These are phyloP conservation scores for Kregervanrija delftensis DNA, from an alignment of 805 yeast genomes.

Conservation along the genomic window DNA sequence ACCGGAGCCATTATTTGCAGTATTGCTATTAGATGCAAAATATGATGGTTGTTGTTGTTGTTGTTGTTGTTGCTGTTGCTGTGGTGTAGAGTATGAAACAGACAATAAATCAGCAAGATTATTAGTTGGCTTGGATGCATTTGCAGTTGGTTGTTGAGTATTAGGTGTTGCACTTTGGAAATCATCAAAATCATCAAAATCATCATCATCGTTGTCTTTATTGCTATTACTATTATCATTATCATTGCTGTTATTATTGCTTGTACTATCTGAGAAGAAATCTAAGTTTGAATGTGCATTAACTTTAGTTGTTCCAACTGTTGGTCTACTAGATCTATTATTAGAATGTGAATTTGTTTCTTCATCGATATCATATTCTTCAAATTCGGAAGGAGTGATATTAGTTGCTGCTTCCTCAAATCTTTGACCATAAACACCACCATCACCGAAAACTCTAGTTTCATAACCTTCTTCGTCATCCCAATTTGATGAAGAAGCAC, in stretches of 20 bases:
- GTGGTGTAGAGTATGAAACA: conserved; percentile 21
- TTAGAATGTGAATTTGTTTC: conserved; percentile 18
- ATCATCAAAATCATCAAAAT: conserved; percentile 68
- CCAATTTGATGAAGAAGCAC: conserved; percentile 32
- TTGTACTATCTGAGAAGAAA: conserved; percentile 26
- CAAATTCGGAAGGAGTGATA: conserved; percentile 35
- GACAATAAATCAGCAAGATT: conserved; percentile 29
- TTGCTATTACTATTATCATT: conserved; percentile 10
- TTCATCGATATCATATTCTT: conserved; percentile 52
- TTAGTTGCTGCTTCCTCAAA: conserved; percentile 50
- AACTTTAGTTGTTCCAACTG: conserved; percentile 33
- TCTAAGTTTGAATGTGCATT: conserved; percentile 40
- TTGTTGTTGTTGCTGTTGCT: conserved; percentile 15
- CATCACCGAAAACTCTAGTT: conserved; percentile 60
- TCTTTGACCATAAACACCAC: conserved; percentile 63
- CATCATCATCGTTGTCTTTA: conserved; percentile 40
- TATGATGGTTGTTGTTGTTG: conserved; percentile 10
- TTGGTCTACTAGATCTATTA: conserved; percentile 26
- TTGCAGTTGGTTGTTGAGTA: conserved; percentile 11
- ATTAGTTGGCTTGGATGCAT: conserved; percentile 13
- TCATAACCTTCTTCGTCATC: conserved; percentile 38
- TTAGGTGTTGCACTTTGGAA: conserved; percentile 52
- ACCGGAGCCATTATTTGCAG: conserved; percentile 12
- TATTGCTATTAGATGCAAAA: conserved; percentile 1
- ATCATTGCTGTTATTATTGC: not conserved